phyloP scores from a whole-genome alignment of 2,329 filamentous ascomycete species.

The Calonectria multiphialidica region DNA sequence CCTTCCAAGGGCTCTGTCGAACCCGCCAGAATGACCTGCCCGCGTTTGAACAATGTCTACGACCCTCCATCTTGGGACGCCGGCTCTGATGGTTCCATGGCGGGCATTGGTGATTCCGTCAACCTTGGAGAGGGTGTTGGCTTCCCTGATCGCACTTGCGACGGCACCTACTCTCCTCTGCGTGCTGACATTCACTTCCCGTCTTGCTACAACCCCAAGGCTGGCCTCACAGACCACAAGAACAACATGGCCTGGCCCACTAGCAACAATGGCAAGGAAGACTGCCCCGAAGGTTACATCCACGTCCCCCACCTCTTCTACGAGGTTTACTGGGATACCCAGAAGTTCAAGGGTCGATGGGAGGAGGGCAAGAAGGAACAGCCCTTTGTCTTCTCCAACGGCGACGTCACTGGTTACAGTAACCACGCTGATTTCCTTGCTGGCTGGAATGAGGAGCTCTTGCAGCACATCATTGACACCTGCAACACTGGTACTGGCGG shows the following conservation, averaged over 20 bases:
- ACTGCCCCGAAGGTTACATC: conserved; percentile 67
- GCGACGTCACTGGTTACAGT: conserved; percentile 77
- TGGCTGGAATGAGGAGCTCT: conserved; percentile 75
- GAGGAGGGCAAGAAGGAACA: conserved; percentile 64
- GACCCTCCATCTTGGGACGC: conserved; percentile 64
- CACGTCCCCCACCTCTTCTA: conserved; percentile 70
- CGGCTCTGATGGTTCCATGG: conserved; percentile 65
- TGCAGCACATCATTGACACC: conserved; percentile 75
- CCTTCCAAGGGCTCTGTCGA: conserved; percentile 64
- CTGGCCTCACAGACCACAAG: conserved; percentile 69
- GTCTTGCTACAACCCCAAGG: conserved; percentile 77
- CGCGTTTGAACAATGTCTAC: conserved; percentile 61
- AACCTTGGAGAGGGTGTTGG: conserved; percentile 70
- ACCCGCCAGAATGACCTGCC: conserved; percentile 71
- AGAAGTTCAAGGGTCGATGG: conserved; percentile 64
- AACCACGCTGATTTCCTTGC: conserved; percentile 80
- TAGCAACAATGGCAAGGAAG: conserved; percentile 58
- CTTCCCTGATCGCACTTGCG: conserved; percentile 80
- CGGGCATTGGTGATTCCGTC: conserved; percentile 66
- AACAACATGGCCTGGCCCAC: conserved; percentile 77
- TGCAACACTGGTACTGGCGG: conserved; percentile 71
- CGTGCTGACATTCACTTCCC: conserved; percentile 79
- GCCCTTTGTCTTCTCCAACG: conserved; percentile 78
- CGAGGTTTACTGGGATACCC: conserved; percentile 72
- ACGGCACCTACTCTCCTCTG: conserved; percentile 70